Evolutionary conservation across 1,139 yeast genomes (phyloP), one percentile per base, ranked within the genome.

Genomic region (Hyphopichia pseudoburtonii): DNA sequence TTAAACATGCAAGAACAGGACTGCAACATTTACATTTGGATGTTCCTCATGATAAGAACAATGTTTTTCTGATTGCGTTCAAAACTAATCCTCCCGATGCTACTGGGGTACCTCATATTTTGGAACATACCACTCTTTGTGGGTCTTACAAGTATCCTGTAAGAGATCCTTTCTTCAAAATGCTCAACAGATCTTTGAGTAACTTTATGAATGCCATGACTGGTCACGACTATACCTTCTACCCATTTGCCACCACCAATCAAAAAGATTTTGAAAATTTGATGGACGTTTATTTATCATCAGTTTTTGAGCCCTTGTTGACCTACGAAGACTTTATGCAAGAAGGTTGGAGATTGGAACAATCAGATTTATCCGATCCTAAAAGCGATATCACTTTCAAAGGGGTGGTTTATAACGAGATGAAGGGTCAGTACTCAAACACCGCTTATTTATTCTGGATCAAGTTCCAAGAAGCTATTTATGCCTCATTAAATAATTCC

Each of bases 161-260:
- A 2, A 73, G 97, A 49, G 98, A 92, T 61, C 98, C 99, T 3
- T 92, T 92, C 61, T 94, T 92, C 74, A 90, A 92, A 60, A 92
- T 92, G 98, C 71, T 92, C 41, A 92, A 90, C 56, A 68, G 97
- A 48, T 76, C 76, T 2, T 67, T 92, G 52, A 83, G 97, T 28
- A 92, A 88, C 59, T 92, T 89, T 62, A 92, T 92, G 99, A 92
- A 92, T 58, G 99, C 99, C 11, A 87, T 92, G 96, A 92, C 99
- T 0, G 98, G 96, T 14, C 90, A 86, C 49, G 97, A 92, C 60
- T 89, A 88, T 54, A 92, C 98, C 0, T 90, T 82, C 59, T 92
- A 86, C 52, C 98, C 99, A 4, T 92, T 92, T 70, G 89, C 97
- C 17, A 92, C 98, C 2, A 90, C 97, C 4, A 92, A 92, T 56